These are phyloP conservation scores for Rhododendron williamsianum DNA, from an alignment of 148 eudicot species.

Conservation along the genomic window DNA sequence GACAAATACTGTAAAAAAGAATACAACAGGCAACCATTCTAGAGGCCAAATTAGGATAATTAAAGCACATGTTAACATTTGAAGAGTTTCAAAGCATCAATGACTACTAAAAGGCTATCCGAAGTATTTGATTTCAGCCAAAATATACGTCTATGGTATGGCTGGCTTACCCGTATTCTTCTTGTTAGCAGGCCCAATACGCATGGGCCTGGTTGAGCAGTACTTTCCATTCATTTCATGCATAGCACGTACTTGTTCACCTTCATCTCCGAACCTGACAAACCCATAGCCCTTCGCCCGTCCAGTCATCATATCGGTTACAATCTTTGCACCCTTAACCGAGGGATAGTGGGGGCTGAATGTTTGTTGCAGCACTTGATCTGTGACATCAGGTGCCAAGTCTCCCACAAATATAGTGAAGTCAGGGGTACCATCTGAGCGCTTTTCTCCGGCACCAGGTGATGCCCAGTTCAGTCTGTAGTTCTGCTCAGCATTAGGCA, in stretches of 20 bases:
- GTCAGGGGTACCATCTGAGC: slow-evolving; percentile 64
- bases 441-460: slow-evolving; percentile 78
- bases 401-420: slow-evolving; percentile 89
- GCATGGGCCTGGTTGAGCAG: slow-evolving; percentile 84
- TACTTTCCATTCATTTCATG: slow-evolving; percentile 85
- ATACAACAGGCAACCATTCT: slow-evolving; percentile 4
- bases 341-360: slow-evolving; percentile 70
- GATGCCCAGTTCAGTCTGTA: slow-evolving; percentile 92
- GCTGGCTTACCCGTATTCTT: slow-evolving; percentile 42
- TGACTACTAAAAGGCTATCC: neutral
- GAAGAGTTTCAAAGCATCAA: neutral
- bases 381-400: slow-evolving; percentile 84
- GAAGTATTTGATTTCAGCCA: neutral
- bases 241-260: slow-evolving; percentile 83
- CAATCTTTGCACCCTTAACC: slow-evolving; percentile 91
- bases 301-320: slow-evolving; percentile 72
- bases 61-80: neutral
- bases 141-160: slow-evolving; percentile 30
- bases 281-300: slow-evolving; percentile 93
- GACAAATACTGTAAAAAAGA: neutral
- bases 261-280: slow-evolving; percentile 83
- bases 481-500: slow-evolving; percentile 78
- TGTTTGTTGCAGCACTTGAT: slow-evolving; percentile 74
- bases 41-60: neutral
- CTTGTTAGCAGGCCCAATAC: slow-evolving; percentile 84